Conservation (phyloP, 352 stramenopile genomes). For the Phytopythium kandeliae region DNA sequence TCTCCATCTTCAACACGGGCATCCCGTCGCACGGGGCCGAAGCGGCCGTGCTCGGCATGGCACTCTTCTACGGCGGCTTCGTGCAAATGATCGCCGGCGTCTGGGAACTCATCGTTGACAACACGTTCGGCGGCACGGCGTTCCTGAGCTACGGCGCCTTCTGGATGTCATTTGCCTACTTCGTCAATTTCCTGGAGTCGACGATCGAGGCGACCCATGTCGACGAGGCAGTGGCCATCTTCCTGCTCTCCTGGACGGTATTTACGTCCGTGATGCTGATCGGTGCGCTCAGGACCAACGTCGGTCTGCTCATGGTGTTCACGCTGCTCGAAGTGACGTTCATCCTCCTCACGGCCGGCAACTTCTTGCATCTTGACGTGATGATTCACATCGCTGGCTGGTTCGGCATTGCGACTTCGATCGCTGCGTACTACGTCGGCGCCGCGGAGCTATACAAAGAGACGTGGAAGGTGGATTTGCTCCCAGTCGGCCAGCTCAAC, state of each 20-base stretch:
- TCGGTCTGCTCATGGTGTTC: neutral
- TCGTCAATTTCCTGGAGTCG: too few relatives aligned
- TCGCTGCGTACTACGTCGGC: slow-evolving; percentile 2
- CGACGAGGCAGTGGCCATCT: neutral
- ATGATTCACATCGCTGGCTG: neutral
- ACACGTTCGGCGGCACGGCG: too few relatives aligned
- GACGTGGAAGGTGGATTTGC: slow-evolving; percentile 4
- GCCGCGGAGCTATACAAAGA: slow-evolving; percentile 4
- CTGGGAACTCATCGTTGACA: too few relatives aligned
- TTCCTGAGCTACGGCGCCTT: too few relatives aligned
- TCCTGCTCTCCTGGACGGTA: slow-evolving; percentile 2
- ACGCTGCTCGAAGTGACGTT: slow-evolving; percentile 1
- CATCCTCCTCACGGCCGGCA: neutral
- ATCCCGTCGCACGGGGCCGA: neutral
- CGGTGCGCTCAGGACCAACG: neutral
- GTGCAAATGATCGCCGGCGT: too few relatives aligned
- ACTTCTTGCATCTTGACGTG: neutral
- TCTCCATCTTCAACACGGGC: too few relatives aligned
- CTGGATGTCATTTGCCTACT: too few relatives aligned
- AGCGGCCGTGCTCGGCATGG: neutral
- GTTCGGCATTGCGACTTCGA: neutral
- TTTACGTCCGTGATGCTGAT: slow-evolving; percentile 1
- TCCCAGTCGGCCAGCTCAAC: neutral
- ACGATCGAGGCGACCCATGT: too few relatives aligned
- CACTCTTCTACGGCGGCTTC: neutral